phyloP scores from a whole-genome alignment of 768 basidiomycete genomes.

The Panaeolus papilionaceus region DNA sequence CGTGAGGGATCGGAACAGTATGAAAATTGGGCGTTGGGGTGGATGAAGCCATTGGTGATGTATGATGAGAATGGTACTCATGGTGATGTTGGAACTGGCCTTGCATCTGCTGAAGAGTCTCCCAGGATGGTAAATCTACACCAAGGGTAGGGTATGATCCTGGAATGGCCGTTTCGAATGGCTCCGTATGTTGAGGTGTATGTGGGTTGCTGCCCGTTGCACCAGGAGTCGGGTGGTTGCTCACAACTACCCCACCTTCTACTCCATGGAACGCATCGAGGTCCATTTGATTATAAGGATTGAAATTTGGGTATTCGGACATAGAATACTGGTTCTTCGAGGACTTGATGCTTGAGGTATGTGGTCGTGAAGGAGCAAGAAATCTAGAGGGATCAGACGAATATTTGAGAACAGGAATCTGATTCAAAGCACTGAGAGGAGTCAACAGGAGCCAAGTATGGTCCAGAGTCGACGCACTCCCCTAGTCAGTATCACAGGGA shows the following conservation, averaged over 20 bases:
- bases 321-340: not conserved
- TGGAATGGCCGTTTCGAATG: not conserved
- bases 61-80: constrained; percentile 29
- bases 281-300: constrained; percentile 47
- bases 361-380: not conserved
- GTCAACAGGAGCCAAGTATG: constrained; percentile 6
- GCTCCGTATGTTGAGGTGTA: constrained; percentile 3
- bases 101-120: constrained; percentile 46
- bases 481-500: constrained; percentile 8
- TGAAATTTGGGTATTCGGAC: constrained; percentile 2
- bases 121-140: constrained; percentile 41
- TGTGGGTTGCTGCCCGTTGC: not conserved
- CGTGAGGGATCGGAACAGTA: constrained; percentile 25
- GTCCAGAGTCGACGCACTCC: not conserved
- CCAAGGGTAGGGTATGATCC: not conserved
- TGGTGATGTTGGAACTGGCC: constrained; percentile 44
- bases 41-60: constrained; percentile 25
- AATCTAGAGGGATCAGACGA: not conserved
- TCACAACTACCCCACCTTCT: not conserved
- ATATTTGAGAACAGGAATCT: constrained; percentile 12
- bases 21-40: constrained; percentile 35
- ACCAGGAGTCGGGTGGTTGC: constrained; percentile 10
- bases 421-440: constrained; percentile 6
- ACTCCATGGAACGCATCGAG: not conserved
- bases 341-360: constrained; percentile 7